These are phyloP conservation scores for Lyophyllum shimeji DNA, from an alignment of 768 basidiomycete genomes.

Conservation along the genomic window DNA sequence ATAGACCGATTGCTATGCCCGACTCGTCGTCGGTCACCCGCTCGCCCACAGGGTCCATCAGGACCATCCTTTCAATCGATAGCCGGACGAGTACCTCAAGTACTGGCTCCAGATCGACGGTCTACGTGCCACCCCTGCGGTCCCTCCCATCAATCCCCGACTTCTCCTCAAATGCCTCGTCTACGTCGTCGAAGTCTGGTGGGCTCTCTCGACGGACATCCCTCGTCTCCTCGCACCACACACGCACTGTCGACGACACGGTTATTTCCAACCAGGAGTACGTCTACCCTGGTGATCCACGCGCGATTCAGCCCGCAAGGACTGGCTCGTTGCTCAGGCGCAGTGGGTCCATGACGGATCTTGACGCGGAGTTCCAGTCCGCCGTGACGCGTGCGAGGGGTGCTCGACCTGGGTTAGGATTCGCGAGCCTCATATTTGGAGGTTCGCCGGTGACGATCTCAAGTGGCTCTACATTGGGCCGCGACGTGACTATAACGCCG, in stretches of 20 bases:
- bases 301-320: slow-evolving; percentile 68
- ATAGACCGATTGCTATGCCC: slow-evolving; percentile 48
- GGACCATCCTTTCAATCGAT: slow-evolving; percentile 64
- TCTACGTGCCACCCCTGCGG: slow-evolving; percentile 76
- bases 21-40: slow-evolving; percentile 49
- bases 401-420: slow-evolving; percentile 36
- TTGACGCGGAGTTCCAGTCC: slow-evolving; percentile 57
- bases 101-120: slow-evolving; percentile 66
- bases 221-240: slow-evolving; percentile 55
- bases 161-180: slow-evolving; percentile 35
- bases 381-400: slow-evolving; percentile 45
- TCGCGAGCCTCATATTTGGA: slow-evolving; percentile 38
- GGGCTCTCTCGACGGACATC: slow-evolving; percentile 40
- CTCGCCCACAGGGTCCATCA: slow-evolving; percentile 58
- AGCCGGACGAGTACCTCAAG: slow-evolving; percentile 42
- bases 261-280: slow-evolving; percentile 66
- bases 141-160: slow-evolving; percentile 73
- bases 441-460: slow-evolving; percentile 73
- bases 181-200: slow-evolving; percentile 25
- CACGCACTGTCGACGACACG: slow-evolving; percentile 71
- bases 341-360: slow-evolving; percentile 75
- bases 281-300: slow-evolving; percentile 69
- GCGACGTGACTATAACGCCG: slow-evolving; percentile 40
- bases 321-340: slow-evolving; percentile 41
- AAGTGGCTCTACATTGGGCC: slow-evolving; percentile 56